Percentiles rank a stretch among this genome's conserved stretches.
phyloP scores from a whole-genome alignment of 306 rosid species.

The apple (Malus domestica) region DNA sequence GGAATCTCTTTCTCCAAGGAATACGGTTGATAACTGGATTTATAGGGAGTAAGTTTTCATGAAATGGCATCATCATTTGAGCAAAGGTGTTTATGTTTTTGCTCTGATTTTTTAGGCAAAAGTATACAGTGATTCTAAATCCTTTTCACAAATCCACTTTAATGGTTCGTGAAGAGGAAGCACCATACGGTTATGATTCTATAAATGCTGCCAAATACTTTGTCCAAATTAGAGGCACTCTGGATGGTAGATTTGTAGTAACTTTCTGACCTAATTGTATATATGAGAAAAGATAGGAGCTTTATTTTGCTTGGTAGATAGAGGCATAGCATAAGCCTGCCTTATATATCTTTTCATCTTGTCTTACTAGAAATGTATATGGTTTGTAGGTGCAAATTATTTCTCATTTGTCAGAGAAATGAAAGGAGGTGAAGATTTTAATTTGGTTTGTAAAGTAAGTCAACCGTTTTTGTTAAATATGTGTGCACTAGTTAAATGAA shows the following conservation, averaged over 20 bases:
- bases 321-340: not conserved
- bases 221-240: not conserved
- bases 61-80: not conserved
- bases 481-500: not conserved
- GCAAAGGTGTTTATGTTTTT: not conserved
- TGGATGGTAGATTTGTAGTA: not conserved
- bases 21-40: not conserved
- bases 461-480: not conserved
- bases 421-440: slow-evolving; percentile 27
- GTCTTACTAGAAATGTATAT: slow-evolving; percentile 1
- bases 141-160: too few species aligned
- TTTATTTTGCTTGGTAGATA: not conserved
- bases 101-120: not conserved
- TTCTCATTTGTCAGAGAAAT: slow-evolving; percentile 37
- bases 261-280: not conserved
- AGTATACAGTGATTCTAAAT: not conserved
- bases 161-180: not conserved
- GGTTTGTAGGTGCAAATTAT: slow-evolving; percentile 33
- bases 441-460: slow-evolving; percentile 76
- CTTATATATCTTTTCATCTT: not conserved
- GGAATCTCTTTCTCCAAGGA: too few species aligned
- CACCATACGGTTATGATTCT: not conserved
- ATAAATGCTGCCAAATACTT: not conserved
- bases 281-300: not conserved
- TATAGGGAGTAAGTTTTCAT: not conserved